Percentiles rank a stretch among this genome's conserved stretches.
phyloP scores from a whole-genome alignment of 2,329 filamentous ascomycete species.

The Macrophomina pseudophaseolina region DNA sequence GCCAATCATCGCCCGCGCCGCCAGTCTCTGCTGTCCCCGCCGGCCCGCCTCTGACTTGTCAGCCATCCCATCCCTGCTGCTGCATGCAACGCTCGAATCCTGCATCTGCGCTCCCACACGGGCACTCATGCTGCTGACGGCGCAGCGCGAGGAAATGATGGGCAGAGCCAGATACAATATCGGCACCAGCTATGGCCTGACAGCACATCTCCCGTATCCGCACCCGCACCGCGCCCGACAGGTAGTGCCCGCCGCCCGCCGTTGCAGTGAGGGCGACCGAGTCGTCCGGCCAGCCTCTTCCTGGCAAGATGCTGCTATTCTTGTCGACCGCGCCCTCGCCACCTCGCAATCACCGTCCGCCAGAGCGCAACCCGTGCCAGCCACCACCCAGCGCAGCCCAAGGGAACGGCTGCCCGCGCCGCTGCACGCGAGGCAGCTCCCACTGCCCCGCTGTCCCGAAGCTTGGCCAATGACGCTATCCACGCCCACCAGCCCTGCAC shows the following conservation, averaged over 20 bases:
- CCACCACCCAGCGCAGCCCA: constrained; percentile 1
- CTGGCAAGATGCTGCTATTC: background rate
- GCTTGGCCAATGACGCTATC: constrained; percentile 10
- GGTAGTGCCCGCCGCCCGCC: background rate
- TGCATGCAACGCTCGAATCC: constrained; percentile 6
- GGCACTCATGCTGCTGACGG: constrained; percentile 1
- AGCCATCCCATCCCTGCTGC: constrained; percentile 5
- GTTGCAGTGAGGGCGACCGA: background rate
- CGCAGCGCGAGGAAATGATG: background rate
- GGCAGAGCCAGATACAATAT: background rate
- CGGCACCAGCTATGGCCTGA: constrained; percentile 10
- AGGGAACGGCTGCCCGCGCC: background rate
- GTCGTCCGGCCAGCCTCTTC: background rate
- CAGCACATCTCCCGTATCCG: background rate
- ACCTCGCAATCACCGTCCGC: background rate
- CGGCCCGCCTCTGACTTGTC: background rate
- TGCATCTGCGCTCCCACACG: background rate
- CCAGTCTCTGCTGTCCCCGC: background rate
- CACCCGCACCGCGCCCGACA: background rate
- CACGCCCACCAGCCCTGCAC: background rate
- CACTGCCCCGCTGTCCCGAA: background rate
- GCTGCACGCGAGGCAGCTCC: background rate
- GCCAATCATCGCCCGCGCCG: constrained; percentile 2
- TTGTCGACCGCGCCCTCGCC: background rate
- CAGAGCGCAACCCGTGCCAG: constrained; percentile 2